Evolutionary conservation across 495 filamentous ascomycete species (phyloP).

Genomic region (Xylaria bambusicola): DNA sequence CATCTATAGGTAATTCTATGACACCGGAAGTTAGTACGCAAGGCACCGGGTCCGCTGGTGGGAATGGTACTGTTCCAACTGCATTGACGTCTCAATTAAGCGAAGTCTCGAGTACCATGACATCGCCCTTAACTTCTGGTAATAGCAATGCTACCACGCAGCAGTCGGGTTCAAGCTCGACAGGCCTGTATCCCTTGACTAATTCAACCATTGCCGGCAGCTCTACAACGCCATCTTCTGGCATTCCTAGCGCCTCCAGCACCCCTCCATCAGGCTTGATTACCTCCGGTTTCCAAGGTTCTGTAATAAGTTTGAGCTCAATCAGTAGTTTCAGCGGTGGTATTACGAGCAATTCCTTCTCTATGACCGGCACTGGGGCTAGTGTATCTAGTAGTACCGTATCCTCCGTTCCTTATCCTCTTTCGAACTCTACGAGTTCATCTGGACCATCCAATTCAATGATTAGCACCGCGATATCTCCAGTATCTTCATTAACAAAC

Average conservation of each 20-base stretch:
- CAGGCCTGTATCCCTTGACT: slow-evolving; percentile 22
- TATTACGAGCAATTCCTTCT: not conserved
- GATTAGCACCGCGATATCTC: not conserved
- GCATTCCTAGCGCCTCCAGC: slow-evolving; percentile 4
- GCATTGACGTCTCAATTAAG: not conserved
- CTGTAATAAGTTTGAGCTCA: not conserved
- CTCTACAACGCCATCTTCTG: not conserved
- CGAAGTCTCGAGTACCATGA: not conserved
- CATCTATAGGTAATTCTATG: not conserved
- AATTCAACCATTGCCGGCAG: slow-evolving; percentile 24
- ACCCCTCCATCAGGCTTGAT: not conserved
- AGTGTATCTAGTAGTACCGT: slow-evolving; percentile 2
- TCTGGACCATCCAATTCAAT: slow-evolving; percentile 18
- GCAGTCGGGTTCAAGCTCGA: slow-evolving; percentile 1
- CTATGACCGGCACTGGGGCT: not conserved
- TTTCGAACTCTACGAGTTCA: slow-evolving; percentile 24
- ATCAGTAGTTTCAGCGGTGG: not conserved
- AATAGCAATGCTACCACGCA: not conserved
- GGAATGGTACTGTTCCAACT: not conserved
- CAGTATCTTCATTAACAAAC: not conserved
- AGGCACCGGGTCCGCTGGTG: not conserved
- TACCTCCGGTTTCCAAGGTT: not conserved
- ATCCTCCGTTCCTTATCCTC: slow-evolving; percentile 17
- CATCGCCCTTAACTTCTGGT: not conserved
- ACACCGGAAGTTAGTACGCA: not conserved